Conservation (phyloP, 257 asterid species). For the Rhazya stricta region DNA sequence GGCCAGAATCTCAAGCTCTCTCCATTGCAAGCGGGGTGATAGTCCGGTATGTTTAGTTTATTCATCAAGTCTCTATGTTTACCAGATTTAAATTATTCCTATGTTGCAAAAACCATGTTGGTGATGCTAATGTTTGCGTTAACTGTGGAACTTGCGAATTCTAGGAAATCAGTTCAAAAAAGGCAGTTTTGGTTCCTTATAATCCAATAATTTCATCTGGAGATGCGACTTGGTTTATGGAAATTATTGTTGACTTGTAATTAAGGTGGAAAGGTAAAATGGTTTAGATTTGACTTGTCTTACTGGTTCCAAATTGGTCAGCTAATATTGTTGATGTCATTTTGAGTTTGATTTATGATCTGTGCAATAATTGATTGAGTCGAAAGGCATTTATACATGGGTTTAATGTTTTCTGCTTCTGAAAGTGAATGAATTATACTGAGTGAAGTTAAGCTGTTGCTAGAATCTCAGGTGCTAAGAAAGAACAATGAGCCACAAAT, state of each 20-base stretch:
- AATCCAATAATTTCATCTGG: neutral
- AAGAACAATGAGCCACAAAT: neutral
- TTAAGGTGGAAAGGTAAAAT: neutral
- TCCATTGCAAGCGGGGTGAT: neutral
- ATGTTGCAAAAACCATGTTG: neutral
- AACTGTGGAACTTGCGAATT: neutral
- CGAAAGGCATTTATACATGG: neutral
- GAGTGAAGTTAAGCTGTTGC: neutral
- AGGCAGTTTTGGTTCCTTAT: neutral
- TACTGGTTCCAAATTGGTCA: neutral
- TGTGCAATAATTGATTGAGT: neutral
- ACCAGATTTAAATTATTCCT: neutral
- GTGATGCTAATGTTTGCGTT: neutral
- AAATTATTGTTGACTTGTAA: neutral
- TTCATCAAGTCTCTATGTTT: neutral
- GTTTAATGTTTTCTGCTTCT: neutral
- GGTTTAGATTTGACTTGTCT: neutral
- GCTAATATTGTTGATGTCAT: neutral
- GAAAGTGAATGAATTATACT: neutral
- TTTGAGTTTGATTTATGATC: neutral
- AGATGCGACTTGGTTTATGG: neutral
- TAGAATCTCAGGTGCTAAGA: neutral
- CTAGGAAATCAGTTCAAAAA: neutral
- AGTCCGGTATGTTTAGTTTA: conserved; percentile 1
- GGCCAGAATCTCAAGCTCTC: neutral